These are phyloP conservation scores for Blastocystis sp. DNA, from an alignment of 352 stramenopile species.

Conservation along the genomic window DNA sequence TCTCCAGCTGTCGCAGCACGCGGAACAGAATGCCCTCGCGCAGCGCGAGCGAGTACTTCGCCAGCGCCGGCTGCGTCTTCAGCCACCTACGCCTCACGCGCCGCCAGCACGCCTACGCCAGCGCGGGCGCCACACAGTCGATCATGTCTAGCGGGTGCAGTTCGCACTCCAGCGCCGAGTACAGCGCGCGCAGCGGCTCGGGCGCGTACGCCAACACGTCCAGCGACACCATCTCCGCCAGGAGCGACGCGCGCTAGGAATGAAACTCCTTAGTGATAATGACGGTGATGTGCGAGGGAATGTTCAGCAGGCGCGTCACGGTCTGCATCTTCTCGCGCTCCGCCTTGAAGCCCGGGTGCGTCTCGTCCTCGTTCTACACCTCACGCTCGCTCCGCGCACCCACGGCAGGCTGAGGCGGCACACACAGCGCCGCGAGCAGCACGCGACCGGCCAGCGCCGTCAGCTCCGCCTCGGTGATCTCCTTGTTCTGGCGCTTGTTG, in stretches of 20 bases:
- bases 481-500: conserved; percentile 3
- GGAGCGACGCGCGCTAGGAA: background rate
- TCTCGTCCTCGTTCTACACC: conserved; percentile 47
- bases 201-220: conserved; percentile 9
- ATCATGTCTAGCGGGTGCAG: conserved; percentile 56
- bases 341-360: conserved; percentile 17
- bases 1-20: conserved; percentile 27
- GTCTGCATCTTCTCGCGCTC: conserved; percentile 36
- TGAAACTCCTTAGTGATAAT: background rate
- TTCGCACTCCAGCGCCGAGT: conserved; percentile 15
- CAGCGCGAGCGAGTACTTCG: conserved; percentile 11
- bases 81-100: background rate
- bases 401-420: conserved; percentile 1
- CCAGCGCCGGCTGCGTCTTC: background rate
- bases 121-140: background rate
- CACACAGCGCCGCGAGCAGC: conserved; percentile 9
- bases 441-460: background rate
- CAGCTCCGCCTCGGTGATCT: conserved; percentile 12
- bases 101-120: background rate
- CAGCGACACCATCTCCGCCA: background rate
- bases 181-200: background rate
- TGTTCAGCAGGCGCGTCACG: background rate
- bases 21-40: conserved; percentile 7
- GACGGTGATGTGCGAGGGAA: conserved; percentile 16
- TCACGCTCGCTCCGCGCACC: background rate